A percentile compares a stretch with the other conserved stretches of the same genome.
These are phyloP conservation scores for Boletus smithii DNA, from an alignment of 1,284 basidiomycete species.

Conservation along the genomic window DNA sequence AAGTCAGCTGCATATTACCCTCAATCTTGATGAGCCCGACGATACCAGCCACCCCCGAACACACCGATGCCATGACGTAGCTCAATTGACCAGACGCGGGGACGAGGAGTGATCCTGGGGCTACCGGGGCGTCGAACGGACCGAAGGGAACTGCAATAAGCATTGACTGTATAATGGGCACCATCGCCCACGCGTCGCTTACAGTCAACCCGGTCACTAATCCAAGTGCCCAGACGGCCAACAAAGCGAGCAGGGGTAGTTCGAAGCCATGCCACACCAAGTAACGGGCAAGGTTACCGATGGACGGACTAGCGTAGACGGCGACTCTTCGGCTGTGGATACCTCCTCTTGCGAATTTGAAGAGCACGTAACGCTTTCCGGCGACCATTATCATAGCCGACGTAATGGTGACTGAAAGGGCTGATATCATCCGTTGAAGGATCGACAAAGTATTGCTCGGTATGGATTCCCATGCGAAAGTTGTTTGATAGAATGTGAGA, in stretches of 20 bases:
- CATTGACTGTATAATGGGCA: rapidly evolving
- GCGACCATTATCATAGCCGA: constrained; percentile 18
- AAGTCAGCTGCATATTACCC: no score
- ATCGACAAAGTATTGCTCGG: not conserved
- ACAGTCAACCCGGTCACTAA: constrained; percentile 16
- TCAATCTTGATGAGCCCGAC: no score
- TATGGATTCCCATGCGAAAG: no score
- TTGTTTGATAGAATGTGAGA: constrained; percentile 2
- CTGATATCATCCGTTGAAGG: constrained; percentile 11
- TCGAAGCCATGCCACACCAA: constrained; percentile 3
- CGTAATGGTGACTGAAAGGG: constrained; percentile 9
- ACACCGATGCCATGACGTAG: no score
- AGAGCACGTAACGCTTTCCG: constrained; percentile 17
- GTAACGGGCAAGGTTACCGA: constrained; percentile 10
- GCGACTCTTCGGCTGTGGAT: constrained; percentile 8
- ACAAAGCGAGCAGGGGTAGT: constrained; percentile 8
- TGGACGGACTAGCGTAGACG: constrained; percentile 10
- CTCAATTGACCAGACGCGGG: no score
- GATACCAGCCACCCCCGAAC: no score
- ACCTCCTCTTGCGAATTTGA: constrained; percentile 14
- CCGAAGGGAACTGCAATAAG: not conserved
- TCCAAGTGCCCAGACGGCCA: constrained; percentile 12
- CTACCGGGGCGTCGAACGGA: no score
- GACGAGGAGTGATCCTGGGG: no score
- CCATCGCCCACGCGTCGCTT: constrained; percentile 8